Conservation (phyloP, 768 basidiomycete genomes). For the Pleurotus ostreatus region DNA sequence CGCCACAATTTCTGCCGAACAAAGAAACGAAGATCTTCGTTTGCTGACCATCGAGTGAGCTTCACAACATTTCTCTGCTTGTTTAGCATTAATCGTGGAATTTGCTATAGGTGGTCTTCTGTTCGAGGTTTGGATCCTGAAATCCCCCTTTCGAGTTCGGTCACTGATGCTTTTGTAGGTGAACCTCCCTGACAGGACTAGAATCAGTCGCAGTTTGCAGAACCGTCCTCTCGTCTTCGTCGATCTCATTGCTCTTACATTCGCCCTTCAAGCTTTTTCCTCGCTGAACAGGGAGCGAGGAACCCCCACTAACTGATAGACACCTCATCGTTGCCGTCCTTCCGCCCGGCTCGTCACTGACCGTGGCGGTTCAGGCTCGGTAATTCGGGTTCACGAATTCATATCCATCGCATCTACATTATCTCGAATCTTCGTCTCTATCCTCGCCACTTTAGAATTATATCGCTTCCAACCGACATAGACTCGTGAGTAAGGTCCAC, state of each 20-base stretch:
- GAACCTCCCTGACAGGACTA: conserved; percentile 72
- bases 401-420: conserved; percentile 16
- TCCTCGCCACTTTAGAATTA: background rate
- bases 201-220: background rate
- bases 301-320: conserved; percentile 53
- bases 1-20: conserved; percentile 71
- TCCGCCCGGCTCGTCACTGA: conserved; percentile 55
- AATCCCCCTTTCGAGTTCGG: background rate
- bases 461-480: background rate
- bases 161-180: conserved; percentile 38
- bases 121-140: conserved; percentile 54
- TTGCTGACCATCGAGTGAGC: conserved; percentile 75
- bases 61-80: conserved; percentile 11
- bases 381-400: conserved; percentile 45
- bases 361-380: conserved; percentile 78
- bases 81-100: conserved; percentile 14
- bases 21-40: conserved; percentile 78
- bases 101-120: conserved; percentile 62
- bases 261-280: conserved; percentile 53
- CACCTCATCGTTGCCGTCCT: conserved; percentile 48
- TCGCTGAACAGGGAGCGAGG: conserved; percentile 73
- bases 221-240: conserved; percentile 15
- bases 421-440: conserved; percentile 10
- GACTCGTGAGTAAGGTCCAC: background rate
- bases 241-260: conserved; percentile 12